A percentile compares a stretch with the other conserved stretches of the same genome.
phyloP scores from a whole-genome alignment of 208 protist species.

The Kentomonas sorsogonicus region DNA sequence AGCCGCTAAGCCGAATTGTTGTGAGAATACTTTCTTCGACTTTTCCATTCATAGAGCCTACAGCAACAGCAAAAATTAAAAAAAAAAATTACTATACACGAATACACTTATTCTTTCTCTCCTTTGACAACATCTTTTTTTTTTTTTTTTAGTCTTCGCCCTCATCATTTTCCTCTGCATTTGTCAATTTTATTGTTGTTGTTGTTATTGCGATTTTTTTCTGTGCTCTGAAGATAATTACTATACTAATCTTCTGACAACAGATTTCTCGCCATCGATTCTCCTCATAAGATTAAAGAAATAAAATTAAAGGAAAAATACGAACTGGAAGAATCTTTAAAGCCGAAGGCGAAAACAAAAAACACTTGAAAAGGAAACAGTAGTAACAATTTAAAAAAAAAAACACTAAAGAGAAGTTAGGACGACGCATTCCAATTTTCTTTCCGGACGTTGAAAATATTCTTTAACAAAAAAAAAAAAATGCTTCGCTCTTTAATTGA shows the following conservation, averaged over 20 bases:
- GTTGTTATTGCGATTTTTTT: no score
- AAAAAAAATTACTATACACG: not conserved
- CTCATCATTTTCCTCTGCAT: not conserved
- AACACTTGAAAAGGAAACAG: not conserved
- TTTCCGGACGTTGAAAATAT: not conserved
- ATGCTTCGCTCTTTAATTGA: not conserved
- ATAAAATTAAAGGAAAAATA: not conserved
- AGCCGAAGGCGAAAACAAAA: not conserved
- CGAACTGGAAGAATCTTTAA: not conserved
- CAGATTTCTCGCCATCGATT: not conserved
- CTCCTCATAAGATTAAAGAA: not conserved
- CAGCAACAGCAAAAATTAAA: not conserved
- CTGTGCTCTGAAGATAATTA: no score
- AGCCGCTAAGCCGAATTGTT: not conserved
- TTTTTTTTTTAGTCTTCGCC: not conserved
- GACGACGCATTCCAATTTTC: not conserved
- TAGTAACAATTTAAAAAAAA: not conserved
- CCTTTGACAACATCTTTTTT: not conserved
- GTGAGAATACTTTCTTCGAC: not conserved
- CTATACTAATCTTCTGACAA: no score
- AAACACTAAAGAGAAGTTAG: not conserved
- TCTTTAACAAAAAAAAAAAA: not conserved
- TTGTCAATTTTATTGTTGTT: no score
- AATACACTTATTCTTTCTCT: not conserved
- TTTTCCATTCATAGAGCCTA: not conserved